A percentile compares a stretch with the other conserved stretches of the same genome.
Conservation (phyloP, 2,329 filamentous ascomycete species). For the Aspergillus neoniger region DNA sequence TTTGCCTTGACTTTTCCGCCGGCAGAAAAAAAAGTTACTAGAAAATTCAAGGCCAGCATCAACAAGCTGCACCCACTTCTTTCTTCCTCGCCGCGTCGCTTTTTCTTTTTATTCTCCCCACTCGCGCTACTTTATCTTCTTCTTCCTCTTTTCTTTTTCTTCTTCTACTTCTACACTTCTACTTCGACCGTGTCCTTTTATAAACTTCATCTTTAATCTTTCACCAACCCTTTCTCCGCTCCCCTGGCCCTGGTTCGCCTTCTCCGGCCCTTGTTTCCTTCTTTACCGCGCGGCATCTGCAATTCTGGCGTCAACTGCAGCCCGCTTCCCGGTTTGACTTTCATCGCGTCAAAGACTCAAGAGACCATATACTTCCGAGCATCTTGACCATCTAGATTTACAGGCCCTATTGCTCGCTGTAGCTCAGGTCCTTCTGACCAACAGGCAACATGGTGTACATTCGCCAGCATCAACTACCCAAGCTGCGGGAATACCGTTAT, state of each 20-base stretch:
- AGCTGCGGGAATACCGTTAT: constrained; percentile 95
- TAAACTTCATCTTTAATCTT: not conserved
- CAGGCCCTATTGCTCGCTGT: not conserved
- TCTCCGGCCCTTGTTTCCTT: constrained; percentile 3
- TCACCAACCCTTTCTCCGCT: not conserved
- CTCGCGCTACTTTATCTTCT: too few relatives aligned
- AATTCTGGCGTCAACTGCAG: constrained; percentile 6
- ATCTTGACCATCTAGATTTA: not conserved
- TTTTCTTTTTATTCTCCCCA: constrained; percentile 6
- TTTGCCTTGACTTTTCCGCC: constrained; percentile 20
- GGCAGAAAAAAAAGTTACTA: constrained; percentile 28
- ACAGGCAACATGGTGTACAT: constrained; percentile 80
- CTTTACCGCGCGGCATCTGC: constrained; percentile 6
- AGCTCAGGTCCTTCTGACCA: not conserved
- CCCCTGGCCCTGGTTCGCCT: not conserved
- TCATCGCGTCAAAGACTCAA: constrained; percentile 1
- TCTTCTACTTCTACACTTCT: not conserved
- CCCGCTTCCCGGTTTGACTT: constrained; percentile 5
- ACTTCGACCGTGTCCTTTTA: not conserved
- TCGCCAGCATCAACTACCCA: constrained; percentile 82
- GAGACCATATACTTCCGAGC: not conserved
- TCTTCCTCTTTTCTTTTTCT: constrained; percentile 5
- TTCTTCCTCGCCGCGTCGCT: not conserved
- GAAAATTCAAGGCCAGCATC: constrained; percentile 12
- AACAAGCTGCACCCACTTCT: not conserved